Percentiles rank a stretch among this genome's conserved stretches.
These are phyloP conservation scores for Lepiota brunneoincarnata DNA, from an alignment of 768 basidiomycete genomes.

Conservation along the genomic window DNA sequence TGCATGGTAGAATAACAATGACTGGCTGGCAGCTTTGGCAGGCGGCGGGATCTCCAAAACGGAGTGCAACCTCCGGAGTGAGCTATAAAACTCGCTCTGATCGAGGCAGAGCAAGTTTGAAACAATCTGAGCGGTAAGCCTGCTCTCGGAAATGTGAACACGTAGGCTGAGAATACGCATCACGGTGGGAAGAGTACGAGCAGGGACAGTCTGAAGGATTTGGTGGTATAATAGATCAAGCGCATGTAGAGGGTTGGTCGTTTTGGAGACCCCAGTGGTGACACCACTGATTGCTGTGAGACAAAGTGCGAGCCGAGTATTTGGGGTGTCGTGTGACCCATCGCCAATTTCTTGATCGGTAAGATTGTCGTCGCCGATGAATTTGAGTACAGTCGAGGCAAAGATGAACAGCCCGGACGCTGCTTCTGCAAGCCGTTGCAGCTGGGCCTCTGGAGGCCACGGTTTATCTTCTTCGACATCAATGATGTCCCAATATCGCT, in stretches of 20 bases:
- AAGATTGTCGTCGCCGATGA: neutral
- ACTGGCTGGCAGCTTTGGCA: no score
- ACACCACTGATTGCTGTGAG: neutral
- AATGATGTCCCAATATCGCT: neutral
- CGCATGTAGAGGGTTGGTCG: no score
- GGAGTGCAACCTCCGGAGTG: neutral
- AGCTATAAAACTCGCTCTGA: neutral
- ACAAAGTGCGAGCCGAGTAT: neutral
- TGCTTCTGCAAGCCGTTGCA: neutral
- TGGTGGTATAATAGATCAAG: neutral
- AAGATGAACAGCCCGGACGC: neutral
- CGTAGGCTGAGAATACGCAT: neutral
- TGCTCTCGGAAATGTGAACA: neutral
- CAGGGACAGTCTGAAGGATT: neutral
- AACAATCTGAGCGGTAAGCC: neutral
- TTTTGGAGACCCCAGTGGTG: neutral
- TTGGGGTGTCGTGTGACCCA: neutral
- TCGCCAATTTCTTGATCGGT: neutral
- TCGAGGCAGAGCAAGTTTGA: neutral
- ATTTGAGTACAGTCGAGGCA: neutral
- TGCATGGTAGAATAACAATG: neutral
- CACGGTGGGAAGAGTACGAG: neutral
- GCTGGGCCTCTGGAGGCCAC: neutral
- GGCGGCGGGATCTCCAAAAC: neutral
- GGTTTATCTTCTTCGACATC: no score